phyloP scores from a whole-genome alignment of 2,329 filamentous ascomycete species.

The Periconia macrospinosa region DNA sequence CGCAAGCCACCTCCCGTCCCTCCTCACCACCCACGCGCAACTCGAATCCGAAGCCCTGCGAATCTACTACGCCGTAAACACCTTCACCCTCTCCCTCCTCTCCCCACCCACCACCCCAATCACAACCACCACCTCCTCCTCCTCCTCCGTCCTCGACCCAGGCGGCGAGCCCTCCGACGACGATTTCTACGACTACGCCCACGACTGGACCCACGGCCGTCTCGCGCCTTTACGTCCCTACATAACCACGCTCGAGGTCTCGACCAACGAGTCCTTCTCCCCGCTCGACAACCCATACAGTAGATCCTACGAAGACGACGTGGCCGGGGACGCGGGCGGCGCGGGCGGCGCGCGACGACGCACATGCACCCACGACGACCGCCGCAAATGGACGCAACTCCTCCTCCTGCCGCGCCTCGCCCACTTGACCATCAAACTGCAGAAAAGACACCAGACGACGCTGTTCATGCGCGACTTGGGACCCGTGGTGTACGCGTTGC shows the following conservation, averaged over 20 bases:
- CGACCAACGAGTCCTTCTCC: too few relatives aligned
- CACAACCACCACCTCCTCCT: background rate
- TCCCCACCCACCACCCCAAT: background rate
- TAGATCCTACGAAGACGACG: too few relatives aligned
- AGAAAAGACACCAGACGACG: conserved; percentile 6
- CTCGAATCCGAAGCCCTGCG: conserved; percentile 12
- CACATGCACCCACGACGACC: background rate
- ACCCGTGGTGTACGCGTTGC: conserved; percentile 11
- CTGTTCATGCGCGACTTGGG: conserved; percentile 11
- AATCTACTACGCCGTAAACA: conserved; percentile 11
- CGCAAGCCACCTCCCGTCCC: conserved; percentile 4
- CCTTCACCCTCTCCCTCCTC: conserved; percentile 7
- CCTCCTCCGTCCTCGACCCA: too few relatives aligned
- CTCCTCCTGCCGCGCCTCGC: conserved; percentile 9
- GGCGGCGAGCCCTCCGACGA: too few relatives aligned
- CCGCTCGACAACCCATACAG: too few relatives aligned
- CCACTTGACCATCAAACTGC: conserved; percentile 11
- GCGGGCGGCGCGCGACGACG: too few relatives aligned
- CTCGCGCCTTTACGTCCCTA: too few relatives aligned
- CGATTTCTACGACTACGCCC: background rate
- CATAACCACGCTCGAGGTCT: too few relatives aligned
- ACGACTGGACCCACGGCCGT: too few relatives aligned
- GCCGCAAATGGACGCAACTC: conserved; percentile 8
- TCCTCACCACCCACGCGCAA: conserved; percentile 1
- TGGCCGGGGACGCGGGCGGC: background rate